These are phyloP conservation scores for Dioscorea alata DNA, from an alignment of 106 monocot species.

Conservation along the genomic window DNA sequence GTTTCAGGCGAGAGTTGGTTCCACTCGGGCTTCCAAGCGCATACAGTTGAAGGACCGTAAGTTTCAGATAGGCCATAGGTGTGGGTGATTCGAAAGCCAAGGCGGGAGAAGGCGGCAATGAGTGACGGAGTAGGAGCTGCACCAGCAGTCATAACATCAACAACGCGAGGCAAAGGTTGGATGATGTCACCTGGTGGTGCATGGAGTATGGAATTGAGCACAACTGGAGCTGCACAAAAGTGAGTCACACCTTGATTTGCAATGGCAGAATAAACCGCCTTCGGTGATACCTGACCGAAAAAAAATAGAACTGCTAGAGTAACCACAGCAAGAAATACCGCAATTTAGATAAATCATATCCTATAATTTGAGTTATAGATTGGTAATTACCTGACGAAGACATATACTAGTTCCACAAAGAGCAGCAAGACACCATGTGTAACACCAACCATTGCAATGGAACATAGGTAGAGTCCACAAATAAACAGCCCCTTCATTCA, in stretches of 20 bases:
- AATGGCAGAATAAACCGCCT: constrained; percentile 62
- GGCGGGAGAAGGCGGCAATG: constrained; percentile 46
- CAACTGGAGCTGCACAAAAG: constrained; percentile 66
- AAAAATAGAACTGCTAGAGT: too few relatives aligned
- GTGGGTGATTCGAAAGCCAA: constrained; percentile 68
- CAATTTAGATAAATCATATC: too few relatives aligned
- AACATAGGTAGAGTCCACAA: constrained; percentile 98
- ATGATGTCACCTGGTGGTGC: constrained; percentile 40
- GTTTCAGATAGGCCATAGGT: constrained; percentile 79
- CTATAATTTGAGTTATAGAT: too few relatives aligned
- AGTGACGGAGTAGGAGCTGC: constrained; percentile 63
- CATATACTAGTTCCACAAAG: constrained; percentile 90
- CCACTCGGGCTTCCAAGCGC: constrained; percentile 77
- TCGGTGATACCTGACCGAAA: constrained; percentile 46
- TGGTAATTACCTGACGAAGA: constrained; percentile 71
- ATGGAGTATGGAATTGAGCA: constrained; percentile 52
- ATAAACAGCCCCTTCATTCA: constrained; percentile 84
- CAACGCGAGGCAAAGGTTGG: constrained; percentile 49
- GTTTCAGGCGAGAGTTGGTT: constrained; percentile 27
- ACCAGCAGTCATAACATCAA: constrained; percentile 64
- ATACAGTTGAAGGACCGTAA: constrained; percentile 56
- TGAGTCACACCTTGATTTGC: constrained; percentile 62
- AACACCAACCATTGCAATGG: constrained; percentile 97
- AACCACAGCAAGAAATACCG: too few relatives aligned
- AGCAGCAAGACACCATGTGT: constrained; percentile 81